A percentile compares a stretch with the other conserved stretches of the same genome.
Evolutionary conservation across 1,284 basidiomycete genomes (phyloP).

Genomic region (Puccinia polysora): DNA sequence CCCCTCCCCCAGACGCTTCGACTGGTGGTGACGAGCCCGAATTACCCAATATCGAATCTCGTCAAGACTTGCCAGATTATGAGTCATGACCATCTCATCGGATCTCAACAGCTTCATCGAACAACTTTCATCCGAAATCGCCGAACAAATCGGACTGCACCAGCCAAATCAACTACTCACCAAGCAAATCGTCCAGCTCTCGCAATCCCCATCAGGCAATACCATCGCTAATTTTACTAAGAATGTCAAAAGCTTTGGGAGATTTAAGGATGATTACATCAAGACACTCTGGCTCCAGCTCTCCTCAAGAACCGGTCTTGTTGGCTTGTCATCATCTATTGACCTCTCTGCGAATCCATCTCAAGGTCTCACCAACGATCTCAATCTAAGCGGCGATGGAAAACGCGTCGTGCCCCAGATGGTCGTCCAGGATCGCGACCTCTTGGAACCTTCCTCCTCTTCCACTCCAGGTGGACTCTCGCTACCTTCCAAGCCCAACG

Average conservation of each 20-base stretch:
- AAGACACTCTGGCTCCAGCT: slow-evolving; percentile 44
- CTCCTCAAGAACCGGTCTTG: slow-evolving; percentile 24
- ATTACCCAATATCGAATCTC: no score
- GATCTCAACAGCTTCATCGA: slow-evolving; percentile 22
- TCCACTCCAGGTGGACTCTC: slow-evolving; percentile 43
- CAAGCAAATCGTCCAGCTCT: slow-evolving; percentile 49
- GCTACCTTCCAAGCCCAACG: slow-evolving; percentile 14
- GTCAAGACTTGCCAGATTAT: no score
- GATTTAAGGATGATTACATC: slow-evolving; percentile 49
- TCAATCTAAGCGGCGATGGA: slow-evolving; percentile 14
- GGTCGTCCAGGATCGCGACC: slow-evolving; percentile 29
- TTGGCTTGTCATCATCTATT: not conserved
- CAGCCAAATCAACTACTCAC: slow-evolving; percentile 49
- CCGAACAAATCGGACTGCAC: slow-evolving; percentile 21
- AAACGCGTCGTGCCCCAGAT: slow-evolving; percentile 23
- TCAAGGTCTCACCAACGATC: slow-evolving; percentile 29
- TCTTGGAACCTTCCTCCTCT: slow-evolving; percentile 22
- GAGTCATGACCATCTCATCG: not conserved
- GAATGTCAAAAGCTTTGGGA: slow-evolving; percentile 50
- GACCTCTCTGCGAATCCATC: slow-evolving; percentile 32
- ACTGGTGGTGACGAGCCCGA: no score
- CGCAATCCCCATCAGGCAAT: slow-evolving; percentile 45
- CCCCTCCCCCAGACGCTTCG: no score
- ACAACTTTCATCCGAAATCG: slow-evolving; percentile 29
- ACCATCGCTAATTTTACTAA: slow-evolving; percentile 48